Evolutionary conservation across 305 asterid genomes (phyloP).

Genomic region (Fraxinus latifolia): DNA sequence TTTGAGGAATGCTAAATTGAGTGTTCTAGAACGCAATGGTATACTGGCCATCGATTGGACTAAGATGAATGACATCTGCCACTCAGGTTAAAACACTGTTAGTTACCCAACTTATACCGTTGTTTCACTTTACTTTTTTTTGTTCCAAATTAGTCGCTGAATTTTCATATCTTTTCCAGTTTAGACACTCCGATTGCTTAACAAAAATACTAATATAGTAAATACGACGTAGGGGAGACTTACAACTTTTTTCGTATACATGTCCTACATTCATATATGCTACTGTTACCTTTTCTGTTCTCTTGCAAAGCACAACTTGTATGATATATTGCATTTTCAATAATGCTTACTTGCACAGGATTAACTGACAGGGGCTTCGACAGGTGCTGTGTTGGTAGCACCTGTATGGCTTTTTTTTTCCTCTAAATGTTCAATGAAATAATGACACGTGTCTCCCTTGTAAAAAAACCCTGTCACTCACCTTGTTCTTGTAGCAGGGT

Average conservation of each 20-base stretch:
- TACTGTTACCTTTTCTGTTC: neutral
- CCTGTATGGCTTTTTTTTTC: neutral
- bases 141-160: neutral
- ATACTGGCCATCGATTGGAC: neutral
- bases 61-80: neutral
- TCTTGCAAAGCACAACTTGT: neutral
- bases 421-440: neutral
- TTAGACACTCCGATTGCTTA: neutral
- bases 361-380: neutral
- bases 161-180: neutral
- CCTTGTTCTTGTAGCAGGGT: neutral
- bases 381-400: neutral
- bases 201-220: neutral
- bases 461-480: neutral
- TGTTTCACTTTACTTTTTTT: neutral
- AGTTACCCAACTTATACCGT: neutral
- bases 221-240: neutral
- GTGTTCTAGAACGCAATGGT: neutral
- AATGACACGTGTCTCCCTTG: neutral
- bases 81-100: neutral
- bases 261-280: neutral
- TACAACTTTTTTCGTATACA: neutral
- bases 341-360: neutral
- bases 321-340: neutral
- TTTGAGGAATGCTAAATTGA: neutral